Evolutionary conservation across 306 rosid genomes (phyloP).

Genomic region (Gynostemma pentaphyllum): DNA sequence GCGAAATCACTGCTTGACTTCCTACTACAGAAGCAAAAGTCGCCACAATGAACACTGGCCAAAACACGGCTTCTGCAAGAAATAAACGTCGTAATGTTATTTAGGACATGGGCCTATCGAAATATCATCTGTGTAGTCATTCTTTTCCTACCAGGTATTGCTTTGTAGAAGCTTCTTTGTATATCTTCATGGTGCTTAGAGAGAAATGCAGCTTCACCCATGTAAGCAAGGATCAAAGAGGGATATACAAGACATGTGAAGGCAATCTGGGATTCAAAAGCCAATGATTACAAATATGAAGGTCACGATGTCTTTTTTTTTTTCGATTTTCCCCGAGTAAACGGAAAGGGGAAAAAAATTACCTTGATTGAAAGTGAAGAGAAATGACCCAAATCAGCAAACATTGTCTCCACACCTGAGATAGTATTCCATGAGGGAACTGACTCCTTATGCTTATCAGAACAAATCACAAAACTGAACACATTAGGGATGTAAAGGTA

Average conservation of each 20-base stretch:
- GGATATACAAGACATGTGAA: slow-evolving; percentile 62
- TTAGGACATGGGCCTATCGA: background rate
- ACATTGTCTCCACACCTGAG: slow-evolving; percentile 87
- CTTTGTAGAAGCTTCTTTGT: slow-evolving; percentile 59
- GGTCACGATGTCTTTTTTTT: background rate
- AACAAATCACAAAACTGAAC: slow-evolving; percentile 16
- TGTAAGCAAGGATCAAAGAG: slow-evolving; percentile 50
- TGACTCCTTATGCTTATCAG: slow-evolving; percentile 12
- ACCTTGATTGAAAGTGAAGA: slow-evolving; percentile 79
- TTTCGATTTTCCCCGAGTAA: background rate
- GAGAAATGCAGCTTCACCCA: slow-evolving; percentile 84
- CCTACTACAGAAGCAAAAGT: slow-evolving; percentile 52
- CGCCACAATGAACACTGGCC: slow-evolving; percentile 71
- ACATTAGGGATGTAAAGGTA: slow-evolving; percentile 13
- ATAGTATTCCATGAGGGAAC: slow-evolving; percentile 21
- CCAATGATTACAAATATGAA: background rate
- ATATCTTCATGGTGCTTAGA: slow-evolving; percentile 58
- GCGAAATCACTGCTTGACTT: slow-evolving; percentile 68
- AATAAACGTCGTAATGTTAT: background rate
- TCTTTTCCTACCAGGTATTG: slow-evolving; percentile 54
- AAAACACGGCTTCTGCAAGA: slow-evolving; percentile 57
- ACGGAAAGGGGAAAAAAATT: background rate
- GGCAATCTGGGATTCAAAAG: slow-evolving; percentile 47
- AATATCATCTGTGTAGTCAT: background rate
- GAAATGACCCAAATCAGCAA: slow-evolving; percentile 79